phyloP scores from a whole-genome alignment of 768 basidiomycete genomes.

The Trametes maxima region DNA sequence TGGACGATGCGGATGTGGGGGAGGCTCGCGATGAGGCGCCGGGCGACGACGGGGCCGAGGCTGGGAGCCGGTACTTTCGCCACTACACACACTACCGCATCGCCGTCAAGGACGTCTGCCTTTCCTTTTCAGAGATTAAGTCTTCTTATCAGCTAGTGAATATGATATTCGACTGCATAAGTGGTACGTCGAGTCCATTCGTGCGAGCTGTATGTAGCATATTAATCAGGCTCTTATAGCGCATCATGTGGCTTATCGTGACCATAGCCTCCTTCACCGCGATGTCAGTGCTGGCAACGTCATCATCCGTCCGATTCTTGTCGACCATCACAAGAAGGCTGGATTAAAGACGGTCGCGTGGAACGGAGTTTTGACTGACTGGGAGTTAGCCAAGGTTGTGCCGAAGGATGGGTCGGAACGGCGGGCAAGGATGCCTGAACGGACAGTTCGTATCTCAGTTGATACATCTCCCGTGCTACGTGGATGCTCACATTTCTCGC shows the following conservation, averaged over 20 bases:
- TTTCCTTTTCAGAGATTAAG: background rate
- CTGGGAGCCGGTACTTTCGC: no score
- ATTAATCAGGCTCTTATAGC: background rate
- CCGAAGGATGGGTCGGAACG: background rate
- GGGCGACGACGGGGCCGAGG: background rate
- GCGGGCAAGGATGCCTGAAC: background rate
- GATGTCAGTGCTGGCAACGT: slow-evolving; percentile 10
- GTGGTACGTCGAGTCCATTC: background rate
- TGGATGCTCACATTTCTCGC: no score
- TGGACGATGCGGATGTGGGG: background rate
- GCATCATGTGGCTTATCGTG: background rate
- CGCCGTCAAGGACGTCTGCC: slow-evolving; percentile 12
- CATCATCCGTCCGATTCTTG: background rate
- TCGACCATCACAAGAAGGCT: no score
- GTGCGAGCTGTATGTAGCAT: background rate
- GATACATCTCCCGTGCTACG: background rate
- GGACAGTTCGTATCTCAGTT: background rate
- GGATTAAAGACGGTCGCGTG: background rate
- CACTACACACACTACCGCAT: slow-evolving; percentile 15
- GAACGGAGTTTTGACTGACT: slow-evolving; percentile 5
- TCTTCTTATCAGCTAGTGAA: background rate
- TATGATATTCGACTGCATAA: background rate
- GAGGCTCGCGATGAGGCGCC: background rate
- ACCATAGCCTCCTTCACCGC: background rate
- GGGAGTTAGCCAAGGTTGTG: slow-evolving; percentile 2